Percentiles rank a stretch among this genome's conserved stretches.
Conservation (phyloP, 495 filamentous ascomycete genomes). For the Pseudomonodictys pantanalensis region DNA sequence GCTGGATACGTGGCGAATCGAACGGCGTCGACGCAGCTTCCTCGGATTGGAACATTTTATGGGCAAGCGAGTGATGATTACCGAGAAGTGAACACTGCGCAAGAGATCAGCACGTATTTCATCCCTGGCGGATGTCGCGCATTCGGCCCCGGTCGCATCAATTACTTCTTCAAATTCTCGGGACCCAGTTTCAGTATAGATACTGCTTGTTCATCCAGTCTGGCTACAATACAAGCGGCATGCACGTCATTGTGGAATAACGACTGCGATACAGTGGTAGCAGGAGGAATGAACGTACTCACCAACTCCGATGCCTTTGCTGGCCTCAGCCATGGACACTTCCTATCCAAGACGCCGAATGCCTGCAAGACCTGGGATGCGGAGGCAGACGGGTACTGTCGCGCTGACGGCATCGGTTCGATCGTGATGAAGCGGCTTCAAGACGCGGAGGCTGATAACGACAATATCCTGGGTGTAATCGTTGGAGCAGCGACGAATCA, state of each 20-base stretch:
- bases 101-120: conserved; percentile 46
- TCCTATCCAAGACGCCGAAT: conserved; percentile 31
- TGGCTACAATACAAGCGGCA: conserved; percentile 34
- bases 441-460: conserved; percentile 39
- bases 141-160: conserved; percentile 45
- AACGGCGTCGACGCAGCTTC: conserved; percentile 36
- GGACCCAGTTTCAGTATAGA: conserved; percentile 32
- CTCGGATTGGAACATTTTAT: conserved; percentile 44
- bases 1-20: conserved; percentile 39
- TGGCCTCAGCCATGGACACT: conserved; percentile 30
- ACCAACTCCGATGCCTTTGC: conserved; percentile 33
- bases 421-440: conserved; percentile 23
- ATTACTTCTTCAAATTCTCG: conserved; percentile 46
- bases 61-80: conserved; percentile 44
- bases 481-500: conserved; percentile 37
- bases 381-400: conserved; percentile 35
- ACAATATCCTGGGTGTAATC: conserved; percentile 39
- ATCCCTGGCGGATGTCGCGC: conserved; percentile 43
- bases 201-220: conserved; percentile 34
- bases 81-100: conserved; percentile 39
- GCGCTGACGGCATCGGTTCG: conserved; percentile 46
- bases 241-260: conserved; percentile 26
- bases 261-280: conserved; percentile 31
- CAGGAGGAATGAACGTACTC: conserved; percentile 35
- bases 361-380: conserved; percentile 34